Conservation (phyloP, 768 basidiomycete genomes). For the Chalciporus pseudorubinellus region DNA sequence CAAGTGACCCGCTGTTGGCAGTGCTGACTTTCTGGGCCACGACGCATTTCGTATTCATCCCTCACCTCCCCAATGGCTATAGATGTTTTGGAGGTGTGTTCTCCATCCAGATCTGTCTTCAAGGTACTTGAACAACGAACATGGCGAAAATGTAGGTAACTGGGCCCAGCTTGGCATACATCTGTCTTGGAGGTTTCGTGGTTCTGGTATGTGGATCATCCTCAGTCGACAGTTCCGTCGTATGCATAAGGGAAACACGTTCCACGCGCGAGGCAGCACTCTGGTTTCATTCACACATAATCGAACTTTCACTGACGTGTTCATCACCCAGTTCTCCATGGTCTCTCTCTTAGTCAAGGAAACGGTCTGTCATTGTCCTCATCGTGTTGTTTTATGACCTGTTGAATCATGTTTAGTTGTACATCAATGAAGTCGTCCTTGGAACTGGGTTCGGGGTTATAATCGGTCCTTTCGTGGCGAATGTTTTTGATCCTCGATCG, state of each 20-base stretch:
- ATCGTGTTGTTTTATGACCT: neutral
- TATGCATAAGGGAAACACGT: neutral
- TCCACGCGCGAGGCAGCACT: neutral
- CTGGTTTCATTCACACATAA: neutral
- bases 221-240: neutral
- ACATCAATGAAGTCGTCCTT: slow-evolving; percentile 91
- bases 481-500: slow-evolving; percentile 70
- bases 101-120: neutral
- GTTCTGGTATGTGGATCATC: slow-evolving; percentile 37
- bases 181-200: slow-evolving; percentile 59
- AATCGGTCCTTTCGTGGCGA: slow-evolving; percentile 70
- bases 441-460: slow-evolving; percentile 65
- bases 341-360: slow-evolving; percentile 82
- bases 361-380: slow-evolving; percentile 43
- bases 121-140: slow-evolving; percentile 10
- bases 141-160: slow-evolving; percentile 45
- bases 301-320: neutral
- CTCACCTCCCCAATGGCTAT: slow-evolving; percentile 13
- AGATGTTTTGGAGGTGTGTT: slow-evolving; percentile 27
- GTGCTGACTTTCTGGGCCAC: neutral
- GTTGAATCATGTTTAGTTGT: slow-evolving; percentile 46
- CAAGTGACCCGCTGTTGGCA: neutral
- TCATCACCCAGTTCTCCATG: slow-evolving; percentile 66
- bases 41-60: neutral
- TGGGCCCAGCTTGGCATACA: slow-evolving; percentile 55